Evolutionary conservation across 331 rosid species (phyloP).

Genomic region (Rhamnella rubrinervis): DNA sequence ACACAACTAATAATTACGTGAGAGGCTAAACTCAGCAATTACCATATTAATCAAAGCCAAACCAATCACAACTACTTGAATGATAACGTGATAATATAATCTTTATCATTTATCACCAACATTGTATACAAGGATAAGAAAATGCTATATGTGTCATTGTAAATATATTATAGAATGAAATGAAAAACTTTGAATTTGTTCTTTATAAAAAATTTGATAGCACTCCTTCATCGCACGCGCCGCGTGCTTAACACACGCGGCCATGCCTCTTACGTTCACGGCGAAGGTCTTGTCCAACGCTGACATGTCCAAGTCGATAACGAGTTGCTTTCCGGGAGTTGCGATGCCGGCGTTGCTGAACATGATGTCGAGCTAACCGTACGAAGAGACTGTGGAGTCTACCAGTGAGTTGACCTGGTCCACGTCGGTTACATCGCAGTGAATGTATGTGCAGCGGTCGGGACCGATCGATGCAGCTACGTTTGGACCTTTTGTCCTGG

Average conservation of each 20-base stretch:
- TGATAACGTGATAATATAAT: too few species aligned
- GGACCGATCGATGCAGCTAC: not conserved
- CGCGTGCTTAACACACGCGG: slow-evolving; percentile 20
- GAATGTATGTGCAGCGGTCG: slow-evolving; percentile 8
- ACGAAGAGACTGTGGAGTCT: slow-evolving; percentile 4
- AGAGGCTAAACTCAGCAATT: too few species aligned
- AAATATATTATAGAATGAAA: too few species aligned
- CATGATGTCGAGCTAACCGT: slow-evolving; percentile 14
- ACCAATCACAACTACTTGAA: too few species aligned
- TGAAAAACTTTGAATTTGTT: too few species aligned
- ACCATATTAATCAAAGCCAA: too few species aligned
- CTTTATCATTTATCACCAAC: too few species aligned
- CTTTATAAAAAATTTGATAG: too few species aligned
- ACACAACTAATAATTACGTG: too few species aligned
- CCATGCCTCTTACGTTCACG: slow-evolving; percentile 5
- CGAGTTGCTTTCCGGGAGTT: not conserved
- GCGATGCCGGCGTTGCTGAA: slow-evolving; percentile 24
- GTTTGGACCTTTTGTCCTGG: not conserved
- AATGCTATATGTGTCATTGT: too few species aligned
- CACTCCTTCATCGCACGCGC: slow-evolving; percentile 10
- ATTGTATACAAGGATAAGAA: too few species aligned
- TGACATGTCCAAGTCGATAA: slow-evolving; percentile 1
- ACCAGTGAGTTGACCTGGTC: slow-evolving; percentile 12
- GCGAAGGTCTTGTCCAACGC: slow-evolving; percentile 6
- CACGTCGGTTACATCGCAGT: slow-evolving; percentile 17